Base-by-base conservation (phyloP, 2,329 filamentous ascomycete genomes). In the Coniella lustricola region DNA sequence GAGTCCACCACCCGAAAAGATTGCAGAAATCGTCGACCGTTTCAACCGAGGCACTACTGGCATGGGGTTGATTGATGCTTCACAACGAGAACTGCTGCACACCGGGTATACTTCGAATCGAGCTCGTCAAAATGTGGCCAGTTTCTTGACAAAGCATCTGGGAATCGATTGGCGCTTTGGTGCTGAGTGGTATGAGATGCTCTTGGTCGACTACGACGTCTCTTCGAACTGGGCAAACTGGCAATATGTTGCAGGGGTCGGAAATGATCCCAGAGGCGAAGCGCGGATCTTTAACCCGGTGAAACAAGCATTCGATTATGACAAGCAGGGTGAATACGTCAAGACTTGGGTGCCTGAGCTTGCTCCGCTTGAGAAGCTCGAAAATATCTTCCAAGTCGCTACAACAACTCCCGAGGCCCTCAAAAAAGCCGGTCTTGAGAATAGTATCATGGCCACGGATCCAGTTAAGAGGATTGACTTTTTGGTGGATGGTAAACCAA, bases 41-140 rank as follows among this genome's bases (percentile, higher is more conserved):
- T 77, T 89, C 62, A 65, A 82, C 9, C 67, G 76, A 32, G 87
- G 87, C 0, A 79, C 75, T 1, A 90, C 86, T 0, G 87, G 87
- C 3, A 83, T 85, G 60, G 84, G 84, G 0, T 70, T 91, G 12
- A 87, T 91, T 42, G 87, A 93, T 58, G 87, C 87, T 0, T 81
- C 82, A 0, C 83, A 87, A 60, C 76, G 87, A 25, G 87, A 93
- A 61, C 67, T 91, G 1, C 79, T 79, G 54, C 74, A 82, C 36
- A 91, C 87, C 0, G 87, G 87, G 0, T 90, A 89, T 62, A 90
- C 86, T 0, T 85, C 82, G 1, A 90, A 90, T 59, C 75, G 86
- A 13, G 82, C 85, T 0, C 71, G 87, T 2, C 85, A 90, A 62
- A 90, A 90, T 47, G 84, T 88, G 1, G 86, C 85, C 0, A 84